These are phyloP conservation scores for Erigeron canadensis DNA, from an alignment of 129 eudicot genomes.

Conservation along the genomic window DNA sequence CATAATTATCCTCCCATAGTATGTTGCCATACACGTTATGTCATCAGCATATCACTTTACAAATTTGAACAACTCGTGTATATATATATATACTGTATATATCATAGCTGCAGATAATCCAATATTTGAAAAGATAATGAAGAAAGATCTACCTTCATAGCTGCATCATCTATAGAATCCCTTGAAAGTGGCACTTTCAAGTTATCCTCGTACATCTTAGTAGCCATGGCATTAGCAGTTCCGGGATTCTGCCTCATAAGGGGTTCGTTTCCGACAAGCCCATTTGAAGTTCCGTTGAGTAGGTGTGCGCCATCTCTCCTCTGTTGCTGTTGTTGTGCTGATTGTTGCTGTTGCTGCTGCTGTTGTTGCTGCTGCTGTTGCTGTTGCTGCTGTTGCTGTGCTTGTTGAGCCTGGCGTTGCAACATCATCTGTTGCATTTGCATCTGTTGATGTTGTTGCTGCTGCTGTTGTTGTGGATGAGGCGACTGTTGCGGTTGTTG, in stretches of 20 bases:
- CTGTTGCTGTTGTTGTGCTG: slow-evolving; percentile 72
- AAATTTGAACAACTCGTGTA: background rate
- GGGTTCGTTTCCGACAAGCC: slow-evolving; percentile 80
- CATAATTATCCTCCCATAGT: background rate
- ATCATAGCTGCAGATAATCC: background rate
- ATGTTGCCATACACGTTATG: background rate
- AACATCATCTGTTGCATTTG: slow-evolving; percentile 40
- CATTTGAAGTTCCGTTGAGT: slow-evolving; percentile 68
- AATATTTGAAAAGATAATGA: background rate
- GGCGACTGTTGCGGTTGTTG: slow-evolving; percentile 60
- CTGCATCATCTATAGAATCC: slow-evolving; percentile 66
- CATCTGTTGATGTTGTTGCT: slow-evolving; percentile 58
- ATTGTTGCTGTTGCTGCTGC: slow-evolving; percentile 54
- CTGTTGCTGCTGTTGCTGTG: slow-evolving; percentile 62
- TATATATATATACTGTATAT: no score
- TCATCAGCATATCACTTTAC: background rate
- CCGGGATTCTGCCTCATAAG: slow-evolving; percentile 82
- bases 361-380: slow-evolving; percentile 62
- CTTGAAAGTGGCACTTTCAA: slow-evolving; percentile 64
- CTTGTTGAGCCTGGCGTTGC: no score
- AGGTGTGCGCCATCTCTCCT: slow-evolving; percentile 84
- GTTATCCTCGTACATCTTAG: slow-evolving; percentile 92
- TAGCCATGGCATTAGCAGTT: slow-evolving; percentile 78
- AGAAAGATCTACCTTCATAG: slow-evolving; percentile 64
- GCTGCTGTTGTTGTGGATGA: slow-evolving; percentile 65